Evolutionary conservation across 2,329 filamentous ascomycete species (phyloP), one percentile per base, ranked within the genome.

Genomic region (Tothia fuscella): DNA sequence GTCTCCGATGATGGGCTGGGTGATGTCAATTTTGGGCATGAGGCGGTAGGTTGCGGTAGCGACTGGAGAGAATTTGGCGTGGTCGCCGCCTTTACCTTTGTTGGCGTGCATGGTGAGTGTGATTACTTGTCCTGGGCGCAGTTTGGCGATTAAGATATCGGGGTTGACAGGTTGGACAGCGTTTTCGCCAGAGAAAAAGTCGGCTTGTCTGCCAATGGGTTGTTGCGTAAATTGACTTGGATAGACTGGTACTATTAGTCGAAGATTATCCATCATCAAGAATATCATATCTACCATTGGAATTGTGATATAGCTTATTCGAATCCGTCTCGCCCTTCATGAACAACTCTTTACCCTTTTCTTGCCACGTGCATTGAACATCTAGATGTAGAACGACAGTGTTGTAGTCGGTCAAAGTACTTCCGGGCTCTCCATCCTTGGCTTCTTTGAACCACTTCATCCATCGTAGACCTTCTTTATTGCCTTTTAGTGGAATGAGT

Each of bases 61-160:
- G 26, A 96, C 91, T 35, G 91, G 91, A 1, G 86, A 94, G 68
- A 91, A 98, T 64, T 98, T 98, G 52, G 91, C 82, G 61, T 98
- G 91, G 62, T 98, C 91, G 49, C 81, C 78, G 36, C 91, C 91
- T 50, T 93, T 78, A 46, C 93, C 91, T 66, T 95, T 93, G 65
- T 93, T 79, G 66, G 89, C 91, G 68, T 96, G 88, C 74, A 93
- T 82, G 50, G 83, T 78, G 47, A 95, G 69, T 55, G 84, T 74
- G 54, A 98, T 84, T 52, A 77, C 75, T 68, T 98, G 93, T 4
- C 82, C 83, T 0, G 93, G 91, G 21, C 91, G 79, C 62, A 98
- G 67, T 68, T 98, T 98, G 46, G 87, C 87, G 57, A 98, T 78
- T 43, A 98, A 68, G 48, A 98, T 95, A 56, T 95, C 83, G 2